Base-by-base conservation (phyloP, 2,329 filamentous ascomycete genomes). In the Colletotrichum higginsianum region DNA sequence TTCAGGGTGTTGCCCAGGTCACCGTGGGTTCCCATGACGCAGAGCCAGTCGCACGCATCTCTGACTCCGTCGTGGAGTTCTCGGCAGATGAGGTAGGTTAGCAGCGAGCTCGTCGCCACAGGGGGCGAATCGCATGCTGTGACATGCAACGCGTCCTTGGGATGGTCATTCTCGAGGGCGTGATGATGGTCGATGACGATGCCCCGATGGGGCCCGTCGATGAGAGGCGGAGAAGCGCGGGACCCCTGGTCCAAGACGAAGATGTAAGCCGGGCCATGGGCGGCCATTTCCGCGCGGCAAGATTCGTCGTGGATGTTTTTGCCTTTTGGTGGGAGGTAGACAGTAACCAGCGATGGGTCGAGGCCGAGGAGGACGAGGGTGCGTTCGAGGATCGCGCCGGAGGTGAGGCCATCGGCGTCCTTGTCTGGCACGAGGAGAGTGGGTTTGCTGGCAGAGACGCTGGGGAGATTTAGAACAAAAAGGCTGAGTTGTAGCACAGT, bases 161-260 rank as follows among this genome's bases (percentile, higher is more conserved):
- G 91, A 71, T 92, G 92, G 53, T 89, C 87, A 11, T 86, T 82
- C 4, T 81, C 80, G 13, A 80, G 68, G n/a, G 86, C 85, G 71
- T 88, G 84, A 76, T 93, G 91, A 71, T 93, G 91, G 75, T 93
- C 91, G 70, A 93, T 90, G 15, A 93, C 80, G 4, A 93, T 79
- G 2, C 85, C 86, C 61, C 83, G 86, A 60, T 88, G 84, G 0
- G 83, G 78, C 1, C 75, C 74, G 46, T 88, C 84, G 26, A 90
- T 83, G 13, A 93, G 79, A 1, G 89, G 85, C 50, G 90, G 78
- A 58, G 84, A 83, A 0, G 61, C 56, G 3, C 75, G 71, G 61
- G 84, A 79, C 8, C 80, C 81, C 61, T 84, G 83, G 65, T 84
- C 80, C 4, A 84, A 82, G 6, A 79, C 75, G 72, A 81, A 83